phyloP scores from a whole-genome alignment of 805 yeast genomes.

The Schwanniomyces polymorphus region DNA sequence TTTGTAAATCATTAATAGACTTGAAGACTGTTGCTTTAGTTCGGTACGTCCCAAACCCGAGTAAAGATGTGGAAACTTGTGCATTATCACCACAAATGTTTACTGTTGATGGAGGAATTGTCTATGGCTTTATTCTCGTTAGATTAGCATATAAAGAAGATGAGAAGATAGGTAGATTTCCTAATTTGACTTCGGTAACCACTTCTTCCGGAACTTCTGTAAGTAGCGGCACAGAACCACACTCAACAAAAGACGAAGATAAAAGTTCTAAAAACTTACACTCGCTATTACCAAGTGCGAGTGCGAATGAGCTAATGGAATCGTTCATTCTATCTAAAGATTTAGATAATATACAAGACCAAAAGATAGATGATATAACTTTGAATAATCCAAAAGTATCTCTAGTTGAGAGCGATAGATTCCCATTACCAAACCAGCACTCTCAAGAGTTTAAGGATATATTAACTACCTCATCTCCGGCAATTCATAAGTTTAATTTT shows the following conservation, averaged over 20 bases:
- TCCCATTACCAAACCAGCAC: not conserved
- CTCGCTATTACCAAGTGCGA: slow-evolving; percentile 5
- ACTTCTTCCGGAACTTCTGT: slow-evolving; percentile 5
- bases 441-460: slow-evolving; percentile 9
- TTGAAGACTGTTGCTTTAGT: slow-evolving; percentile 55
- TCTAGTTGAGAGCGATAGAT: slow-evolving; percentile 9
- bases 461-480: slow-evolving; percentile 31
- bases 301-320: slow-evolving; percentile 29
- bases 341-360: slow-evolving; percentile 14
- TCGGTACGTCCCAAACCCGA: slow-evolving; percentile 55
- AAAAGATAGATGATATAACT: not conserved
- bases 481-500: slow-evolving; percentile 22
- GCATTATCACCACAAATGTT: slow-evolving; percentile 49
- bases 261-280: slow-evolving; percentile 5
- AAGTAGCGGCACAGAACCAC: slow-evolving; percentile 1
- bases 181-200: slow-evolving; percentile 15
- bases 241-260: slow-evolving; percentile 2
- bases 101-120: slow-evolving; percentile 5
- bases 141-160: slow-evolving; percentile 77
- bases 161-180: slow-evolving; percentile 59
- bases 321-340: slow-evolving; percentile 25
- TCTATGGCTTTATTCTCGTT: slow-evolving; percentile 48
- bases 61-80: slow-evolving; percentile 50
- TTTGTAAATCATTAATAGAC: slow-evolving; percentile 55
- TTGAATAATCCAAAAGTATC: slow-evolving; percentile 13